These are phyloP conservation scores for Neckera pumila DNA, from an alignment of 225 moss, liverwort and hornwort genomes.

Conservation along the genomic window DNA sequence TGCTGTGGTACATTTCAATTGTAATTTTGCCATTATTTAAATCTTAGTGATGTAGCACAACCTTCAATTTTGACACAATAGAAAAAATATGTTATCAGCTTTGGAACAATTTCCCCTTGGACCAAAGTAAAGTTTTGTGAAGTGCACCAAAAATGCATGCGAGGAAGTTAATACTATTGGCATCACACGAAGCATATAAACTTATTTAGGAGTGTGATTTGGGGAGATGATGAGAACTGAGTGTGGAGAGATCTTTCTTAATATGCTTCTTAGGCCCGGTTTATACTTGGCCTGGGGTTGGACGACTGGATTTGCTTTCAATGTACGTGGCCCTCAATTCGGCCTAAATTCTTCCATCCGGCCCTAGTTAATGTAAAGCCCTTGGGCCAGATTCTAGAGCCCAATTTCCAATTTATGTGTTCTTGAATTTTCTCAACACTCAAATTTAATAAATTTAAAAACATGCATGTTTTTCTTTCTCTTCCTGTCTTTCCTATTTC, in stretches of 20 bases:
- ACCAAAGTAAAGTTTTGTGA: not conserved
- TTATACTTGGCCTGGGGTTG: too few species aligned
- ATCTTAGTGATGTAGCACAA: not conserved
- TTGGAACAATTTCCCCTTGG: not conserved
- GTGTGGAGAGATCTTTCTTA: not conserved
- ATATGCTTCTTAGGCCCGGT: not conserved
- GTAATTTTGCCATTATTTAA: constrained; percentile 1
- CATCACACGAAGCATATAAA: not conserved
- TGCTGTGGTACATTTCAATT: constrained; percentile 2
- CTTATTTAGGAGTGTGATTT: not conserved
- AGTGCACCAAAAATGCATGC: not conserved
- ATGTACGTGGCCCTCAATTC: too few species aligned
- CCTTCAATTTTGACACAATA: not conserved
- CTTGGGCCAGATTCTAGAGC: too few species aligned
- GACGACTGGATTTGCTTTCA: too few species aligned
- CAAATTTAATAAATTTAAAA: too few species aligned
- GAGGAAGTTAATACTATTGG: not conserved
- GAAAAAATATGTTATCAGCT: not conserved
- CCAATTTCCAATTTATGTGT: too few species aligned
- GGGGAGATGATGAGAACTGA: not conserved
- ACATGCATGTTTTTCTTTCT: too few species aligned
- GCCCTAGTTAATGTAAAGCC: too few species aligned
- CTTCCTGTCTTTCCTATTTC: too few species aligned
- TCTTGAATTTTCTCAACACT: too few species aligned
- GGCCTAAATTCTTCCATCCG: too few species aligned